Evolutionary conservation across 2,329 filamentous ascomycete genomes (phyloP), one percentile per base, ranked within the genome.

Genomic region (Cladophialophora bantiana): DNA sequence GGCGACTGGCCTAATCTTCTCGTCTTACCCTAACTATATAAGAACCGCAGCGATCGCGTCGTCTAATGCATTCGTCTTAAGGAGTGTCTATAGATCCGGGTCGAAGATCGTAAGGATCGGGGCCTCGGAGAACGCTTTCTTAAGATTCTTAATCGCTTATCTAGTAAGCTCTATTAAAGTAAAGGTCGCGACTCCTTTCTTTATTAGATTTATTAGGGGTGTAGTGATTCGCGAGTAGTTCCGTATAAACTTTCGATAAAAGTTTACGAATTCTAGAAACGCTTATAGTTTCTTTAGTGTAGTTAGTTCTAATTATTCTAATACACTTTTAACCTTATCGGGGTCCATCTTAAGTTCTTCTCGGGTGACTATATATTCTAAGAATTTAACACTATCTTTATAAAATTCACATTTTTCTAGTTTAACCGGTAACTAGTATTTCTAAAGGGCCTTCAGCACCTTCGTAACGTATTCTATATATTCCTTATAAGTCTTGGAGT

Each of bases 41-140:
- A 71, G 36, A 35, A 20, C 59, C 2, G 32, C 54, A 31, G 10
- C 35, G 31, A 71, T 70, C 7, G 36, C 63, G 20, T 15, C 20
- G 32, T 70, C 40, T 15, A 20, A 72, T 31, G 36, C 48, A 59
- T 72, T 40, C 31, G 26, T 72, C 57, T 71, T 48, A 13, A 73
- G 18, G 20, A 54, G 18, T 3, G 40, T 60, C 48, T 59, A 7
- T 26, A 42, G 12, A 26, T 68, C 35, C 26, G 52, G 59, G 42
- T 72, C 53, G 62, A 70, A 72, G 26, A 26, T 26, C 26, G 26
- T 26, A 26, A 26, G 26, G 3, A 26, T 26, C 26, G 26, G 26
- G 3, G 26, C 26, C 26, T 26, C 3, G 3, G 26, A 2, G 3
- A 26, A 26, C 2, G 2, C 26, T 26, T 26, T 3, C 26, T 26